Conservation (phyloP, 768 basidiomycete species). For the Mycena amicta region DNA sequence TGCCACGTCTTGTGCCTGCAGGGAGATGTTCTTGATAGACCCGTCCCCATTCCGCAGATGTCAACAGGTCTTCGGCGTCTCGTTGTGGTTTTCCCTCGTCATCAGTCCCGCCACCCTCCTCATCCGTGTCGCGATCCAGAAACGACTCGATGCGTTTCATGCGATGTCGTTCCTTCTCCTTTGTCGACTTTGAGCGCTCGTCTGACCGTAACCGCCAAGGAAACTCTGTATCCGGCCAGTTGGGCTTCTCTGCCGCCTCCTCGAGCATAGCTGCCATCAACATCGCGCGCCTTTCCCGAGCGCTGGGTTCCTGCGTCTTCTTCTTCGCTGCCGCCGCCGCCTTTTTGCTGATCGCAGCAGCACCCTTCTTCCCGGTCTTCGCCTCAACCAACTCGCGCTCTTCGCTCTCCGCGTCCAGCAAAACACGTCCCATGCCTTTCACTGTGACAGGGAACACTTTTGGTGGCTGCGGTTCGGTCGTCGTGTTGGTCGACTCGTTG, state of each 20-base stretch:
- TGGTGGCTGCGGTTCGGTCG: slow-evolving; percentile 31
- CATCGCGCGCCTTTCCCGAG: slow-evolving; percentile 35
- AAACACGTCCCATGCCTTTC: slow-evolving; percentile 69
- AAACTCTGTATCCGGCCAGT: slow-evolving; percentile 80
- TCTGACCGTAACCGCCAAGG: slow-evolving; percentile 73
- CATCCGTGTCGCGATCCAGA: slow-evolving; percentile 73
- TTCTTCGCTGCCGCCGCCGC: slow-evolving; percentile 28
- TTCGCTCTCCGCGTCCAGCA: slow-evolving; percentile 59
- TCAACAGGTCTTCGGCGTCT: slow-evolving; percentile 35
- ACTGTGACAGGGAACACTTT: slow-evolving; percentile 65
- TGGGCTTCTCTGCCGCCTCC: slow-evolving; percentile 51
- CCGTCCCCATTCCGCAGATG: slow-evolving; percentile 31
- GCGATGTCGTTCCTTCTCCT: slow-evolving; percentile 60
- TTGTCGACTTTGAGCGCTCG: slow-evolving; percentile 53
- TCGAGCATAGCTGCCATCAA: slow-evolving; percentile 29
- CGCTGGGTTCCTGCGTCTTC: slow-evolving; percentile 43
- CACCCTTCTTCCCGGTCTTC: slow-evolving; percentile 46
- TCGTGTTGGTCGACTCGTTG: slow-evolving; percentile 31
- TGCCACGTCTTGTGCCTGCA: slow-evolving; percentile 52
- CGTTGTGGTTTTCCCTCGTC: slow-evolving; percentile 14
- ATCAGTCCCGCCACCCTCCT: slow-evolving; percentile 47
- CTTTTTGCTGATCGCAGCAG: slow-evolving; percentile 6
- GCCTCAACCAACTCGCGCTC: slow-evolving; percentile 35
- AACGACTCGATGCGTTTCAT: slow-evolving; percentile 70
- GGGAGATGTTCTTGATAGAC: slow-evolving; percentile 34